A percentile compares a stretch with the other conserved stretches of the same genome.
phyloP scores from a whole-genome alignment of 225 moss, liverwort and hornwort genomes.

The Antitrichia curtipendula region DNA sequence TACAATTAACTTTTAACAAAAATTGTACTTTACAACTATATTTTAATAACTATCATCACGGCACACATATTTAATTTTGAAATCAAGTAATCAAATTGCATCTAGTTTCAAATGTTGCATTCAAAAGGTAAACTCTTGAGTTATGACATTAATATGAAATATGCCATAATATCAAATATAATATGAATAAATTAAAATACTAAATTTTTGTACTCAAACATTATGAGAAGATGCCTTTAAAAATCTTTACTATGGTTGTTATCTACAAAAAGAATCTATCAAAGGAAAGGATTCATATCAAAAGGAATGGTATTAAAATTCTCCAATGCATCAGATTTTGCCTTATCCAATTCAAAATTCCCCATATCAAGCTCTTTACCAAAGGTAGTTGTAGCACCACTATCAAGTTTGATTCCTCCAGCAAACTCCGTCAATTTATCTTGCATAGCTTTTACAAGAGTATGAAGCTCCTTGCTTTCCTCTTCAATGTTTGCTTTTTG shows the following conservation, averaged over 20 bases:
- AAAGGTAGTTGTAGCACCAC: background rate
- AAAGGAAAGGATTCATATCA: conserved; percentile 29
- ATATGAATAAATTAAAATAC: background rate
- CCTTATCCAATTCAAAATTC: conserved; percentile 8
- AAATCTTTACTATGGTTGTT: background rate
- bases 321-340: conserved; percentile 6
- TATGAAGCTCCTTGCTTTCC: conserved; percentile 5
- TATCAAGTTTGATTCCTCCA: background rate
- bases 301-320: conserved; percentile 9
- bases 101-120: background rate
- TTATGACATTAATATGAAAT: background rate
- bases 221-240: background rate
- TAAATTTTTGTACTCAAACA: accelerated
- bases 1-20: too few relatives aligned
- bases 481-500: conserved; percentile 1
- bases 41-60: background rate
- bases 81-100: background rate
- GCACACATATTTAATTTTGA: background rate
- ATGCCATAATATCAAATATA: background rate
- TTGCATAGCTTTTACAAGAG: background rate
- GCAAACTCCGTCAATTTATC: conserved; percentile 11
- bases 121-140: too few relatives aligned
- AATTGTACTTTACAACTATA: too few relatives aligned
- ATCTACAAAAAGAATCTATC: background rate
- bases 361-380: background rate